Evolutionary conservation across 2,329 filamentous ascomycete genomes (phyloP).

Genomic region (Epichloe festucae): DNA sequence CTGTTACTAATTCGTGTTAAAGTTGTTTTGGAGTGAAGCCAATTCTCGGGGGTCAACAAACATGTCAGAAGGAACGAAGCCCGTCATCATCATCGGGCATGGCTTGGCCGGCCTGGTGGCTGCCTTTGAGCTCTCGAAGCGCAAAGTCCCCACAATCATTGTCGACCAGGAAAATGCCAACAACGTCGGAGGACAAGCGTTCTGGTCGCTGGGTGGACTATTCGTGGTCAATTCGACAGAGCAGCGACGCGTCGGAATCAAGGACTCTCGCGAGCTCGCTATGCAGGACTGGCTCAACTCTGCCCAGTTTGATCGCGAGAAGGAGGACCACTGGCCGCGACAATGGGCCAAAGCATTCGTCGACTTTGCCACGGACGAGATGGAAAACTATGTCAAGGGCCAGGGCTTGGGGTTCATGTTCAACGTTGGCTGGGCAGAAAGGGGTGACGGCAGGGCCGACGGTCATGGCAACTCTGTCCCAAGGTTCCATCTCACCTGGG

Average conservation of each 20-base stretch:
- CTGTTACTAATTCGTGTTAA: too few relatives aligned
- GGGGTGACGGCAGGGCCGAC: slow-evolving; percentile 39
- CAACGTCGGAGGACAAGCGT: slow-evolving; percentile 48
- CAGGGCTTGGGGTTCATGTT: slow-evolving; percentile 38
- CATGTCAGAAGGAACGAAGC: slow-evolving; percentile 11
- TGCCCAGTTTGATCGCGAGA: slow-evolving; percentile 43
- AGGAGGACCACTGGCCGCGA: slow-evolving; percentile 44
- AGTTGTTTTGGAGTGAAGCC: too few relatives aligned
- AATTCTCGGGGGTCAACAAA: slow-evolving; percentile 9
- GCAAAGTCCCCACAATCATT: slow-evolving; percentile 35
- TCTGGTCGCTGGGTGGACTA: slow-evolving; percentile 50
- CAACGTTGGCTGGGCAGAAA: slow-evolving; percentile 49
- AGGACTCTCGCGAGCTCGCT: slow-evolving; percentile 42
- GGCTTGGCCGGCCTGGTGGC: slow-evolving; percentile 48
- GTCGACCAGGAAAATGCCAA: slow-evolving; percentile 45
- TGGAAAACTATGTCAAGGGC: slow-evolving; percentile 44
- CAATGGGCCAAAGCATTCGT: slow-evolving; percentile 53
- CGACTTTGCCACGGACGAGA: slow-evolving; percentile 44
- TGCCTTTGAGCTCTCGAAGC: slow-evolving; percentile 41
- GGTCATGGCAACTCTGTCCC: slow-evolving; percentile 52
- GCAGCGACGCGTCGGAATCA: slow-evolving; percentile 45
- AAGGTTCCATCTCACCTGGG: slow-evolving; percentile 50
- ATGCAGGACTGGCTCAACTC: slow-evolving; percentile 46
- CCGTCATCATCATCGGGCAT: slow-evolving; percentile 42
- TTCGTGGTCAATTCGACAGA: slow-evolving; percentile 45